These are phyloP conservation scores for Pestalotiopsis sp. DNA, from an alignment of 2,329 filamentous ascomycete species.

Conservation along the genomic window DNA sequence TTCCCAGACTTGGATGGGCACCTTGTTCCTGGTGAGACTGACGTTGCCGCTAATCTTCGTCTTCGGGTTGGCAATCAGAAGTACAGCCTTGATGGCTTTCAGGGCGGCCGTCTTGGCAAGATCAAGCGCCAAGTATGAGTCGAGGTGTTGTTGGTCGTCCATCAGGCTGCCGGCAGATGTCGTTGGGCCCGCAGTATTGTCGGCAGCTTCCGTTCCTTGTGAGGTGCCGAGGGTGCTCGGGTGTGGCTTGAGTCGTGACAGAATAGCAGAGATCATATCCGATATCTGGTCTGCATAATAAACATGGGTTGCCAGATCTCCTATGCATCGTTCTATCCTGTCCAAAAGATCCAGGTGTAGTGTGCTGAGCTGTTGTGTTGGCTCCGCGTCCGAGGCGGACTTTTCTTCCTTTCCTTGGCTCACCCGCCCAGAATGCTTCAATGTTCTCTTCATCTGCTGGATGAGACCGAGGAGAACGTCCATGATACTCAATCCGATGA, in stretches of 20 bases:
- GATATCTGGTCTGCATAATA: conserved; percentile 97
- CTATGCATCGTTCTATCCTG: conserved; percentile 80
- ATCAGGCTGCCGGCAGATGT: conserved; percentile 40
- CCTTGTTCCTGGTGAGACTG: conserved; percentile 71
- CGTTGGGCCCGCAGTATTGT: conserved; percentile 34
- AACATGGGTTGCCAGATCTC: conserved; percentile 89
- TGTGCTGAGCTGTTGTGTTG: conserved; percentile 43
- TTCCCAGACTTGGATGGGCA: conserved; percentile 87
- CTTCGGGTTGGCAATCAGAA: conserved; percentile 77
- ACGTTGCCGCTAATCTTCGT: conserved; percentile 60
- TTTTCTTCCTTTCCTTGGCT: conserved; percentile 32
- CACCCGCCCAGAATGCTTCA: conserved; percentile 61
- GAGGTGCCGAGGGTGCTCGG: conserved; percentile 46
- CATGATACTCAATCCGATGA: conserved; percentile 96
- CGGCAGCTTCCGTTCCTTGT: conserved; percentile 50
- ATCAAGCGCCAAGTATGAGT: conserved; percentile 56
- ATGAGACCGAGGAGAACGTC: conserved; percentile 87
- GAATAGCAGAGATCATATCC: conserved; percentile 86
- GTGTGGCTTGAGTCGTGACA: conserved; percentile 75
- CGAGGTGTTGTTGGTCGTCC: conserved; percentile 48
- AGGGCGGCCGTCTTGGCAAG: conserved; percentile 68
- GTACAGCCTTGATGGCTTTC: conserved; percentile 78
- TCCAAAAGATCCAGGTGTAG: conserved; percentile 68
- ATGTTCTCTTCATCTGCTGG: conserved; percentile 77
- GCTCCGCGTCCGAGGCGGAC: conserved; percentile 28